These are phyloP conservation scores for Suillus clintonianus DNA, from an alignment of 768 basidiomycete genomes.

Conservation along the genomic window DNA sequence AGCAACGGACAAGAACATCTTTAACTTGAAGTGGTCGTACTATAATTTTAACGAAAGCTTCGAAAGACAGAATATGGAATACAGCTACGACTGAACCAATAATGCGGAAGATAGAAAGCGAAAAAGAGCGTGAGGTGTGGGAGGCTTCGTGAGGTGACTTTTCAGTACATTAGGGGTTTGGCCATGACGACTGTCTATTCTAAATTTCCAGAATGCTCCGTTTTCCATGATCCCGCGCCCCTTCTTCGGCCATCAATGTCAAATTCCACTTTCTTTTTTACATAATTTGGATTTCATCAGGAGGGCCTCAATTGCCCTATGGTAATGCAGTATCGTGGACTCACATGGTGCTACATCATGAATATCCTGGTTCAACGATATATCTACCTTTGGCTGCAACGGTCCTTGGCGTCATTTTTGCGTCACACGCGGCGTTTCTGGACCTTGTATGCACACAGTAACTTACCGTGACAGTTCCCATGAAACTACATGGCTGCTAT, in stretches of 20 bases:
- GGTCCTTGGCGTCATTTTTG: too few relatives aligned
- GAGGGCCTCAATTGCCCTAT: too few relatives aligned
- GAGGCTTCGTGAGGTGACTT: neutral
- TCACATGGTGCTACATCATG: too few relatives aligned
- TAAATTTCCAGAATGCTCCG: neutral
- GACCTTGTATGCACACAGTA: too few relatives aligned
- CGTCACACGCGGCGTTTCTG: too few relatives aligned
- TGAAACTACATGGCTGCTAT: too few relatives aligned
- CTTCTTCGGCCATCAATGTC: neutral
- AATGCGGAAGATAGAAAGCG: neutral
- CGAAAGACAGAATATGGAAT: neutral
- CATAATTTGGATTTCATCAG: too few relatives aligned
- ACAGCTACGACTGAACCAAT: neutral
- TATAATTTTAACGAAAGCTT: neutral
- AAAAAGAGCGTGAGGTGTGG: neutral
- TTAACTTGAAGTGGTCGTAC: slow-evolving; percentile 2
- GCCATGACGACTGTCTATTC: neutral
- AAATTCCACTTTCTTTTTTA: neutral
- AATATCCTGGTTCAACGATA: too few relatives aligned
- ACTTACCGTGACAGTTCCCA: too few relatives aligned
- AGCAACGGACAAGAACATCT: slow-evolving; percentile 35
- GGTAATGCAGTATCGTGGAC: too few relatives aligned
- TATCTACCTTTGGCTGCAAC: too few relatives aligned
- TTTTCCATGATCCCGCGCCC: neutral
- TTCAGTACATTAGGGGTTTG: slow-evolving; percentile 11